These are phyloP conservation scores for Eucalyptus marginata DNA, from an alignment of 345 rosid species.

Conservation along the genomic window DNA sequence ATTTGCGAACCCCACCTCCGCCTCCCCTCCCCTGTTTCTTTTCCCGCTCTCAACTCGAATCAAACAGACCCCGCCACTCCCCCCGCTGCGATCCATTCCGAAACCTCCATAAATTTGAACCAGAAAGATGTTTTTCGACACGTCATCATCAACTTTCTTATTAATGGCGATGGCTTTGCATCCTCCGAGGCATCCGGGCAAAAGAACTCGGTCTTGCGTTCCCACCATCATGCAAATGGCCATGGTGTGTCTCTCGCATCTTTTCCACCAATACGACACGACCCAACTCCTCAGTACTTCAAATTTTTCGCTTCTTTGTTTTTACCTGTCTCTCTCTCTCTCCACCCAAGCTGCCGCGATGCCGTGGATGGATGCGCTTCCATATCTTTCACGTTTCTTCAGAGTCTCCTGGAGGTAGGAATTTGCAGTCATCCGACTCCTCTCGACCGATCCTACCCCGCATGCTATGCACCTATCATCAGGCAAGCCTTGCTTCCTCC, in stretches of 20 bases:
- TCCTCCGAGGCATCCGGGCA: background rate
- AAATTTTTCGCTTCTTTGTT: background rate
- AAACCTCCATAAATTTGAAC: background rate
- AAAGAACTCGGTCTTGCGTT: background rate
- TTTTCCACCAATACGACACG: background rate
- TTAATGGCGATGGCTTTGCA: background rate
- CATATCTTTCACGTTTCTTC: background rate
- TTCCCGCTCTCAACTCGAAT: background rate
- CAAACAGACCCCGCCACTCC: background rate
- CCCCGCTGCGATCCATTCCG: background rate
- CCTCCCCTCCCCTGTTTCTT: background rate
- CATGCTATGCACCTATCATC: background rate
- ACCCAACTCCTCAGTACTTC: background rate
- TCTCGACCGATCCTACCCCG: background rate
- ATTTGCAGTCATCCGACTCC: background rate
- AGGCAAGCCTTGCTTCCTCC: background rate
- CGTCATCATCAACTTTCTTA: background rate
- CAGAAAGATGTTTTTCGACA: background rate
- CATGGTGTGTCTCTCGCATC: background rate
- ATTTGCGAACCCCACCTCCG: background rate
- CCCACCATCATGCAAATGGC: background rate
- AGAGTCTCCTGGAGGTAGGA: background rate
- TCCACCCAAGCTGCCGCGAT: background rate
- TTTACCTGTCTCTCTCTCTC: background rate
- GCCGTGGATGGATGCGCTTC: background rate